phyloP scores from a whole-genome alignment of 2,329 filamentous ascomycete species.

The Calcarisporium arbuscula region DNA sequence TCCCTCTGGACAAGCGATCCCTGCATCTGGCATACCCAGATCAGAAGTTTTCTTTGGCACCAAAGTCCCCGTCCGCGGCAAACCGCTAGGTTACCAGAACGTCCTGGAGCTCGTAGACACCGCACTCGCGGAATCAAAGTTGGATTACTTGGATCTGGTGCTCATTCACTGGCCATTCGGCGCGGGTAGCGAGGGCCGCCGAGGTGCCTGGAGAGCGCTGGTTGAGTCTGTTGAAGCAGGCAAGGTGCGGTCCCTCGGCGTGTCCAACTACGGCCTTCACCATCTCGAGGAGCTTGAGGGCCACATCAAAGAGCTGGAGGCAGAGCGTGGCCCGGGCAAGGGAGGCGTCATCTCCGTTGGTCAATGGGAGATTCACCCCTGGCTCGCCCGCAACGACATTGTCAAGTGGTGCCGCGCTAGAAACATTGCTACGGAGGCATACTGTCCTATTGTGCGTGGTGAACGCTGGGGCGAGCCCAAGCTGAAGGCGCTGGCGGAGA shows the following conservation, averaged over 20 bases:
- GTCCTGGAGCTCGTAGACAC: conserved; percentile 58
- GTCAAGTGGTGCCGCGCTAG: conserved; percentile 66
- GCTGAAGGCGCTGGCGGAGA: conserved; percentile 58
- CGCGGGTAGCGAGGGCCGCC: conserved; percentile 46
- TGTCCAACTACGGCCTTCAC: conserved; percentile 61
- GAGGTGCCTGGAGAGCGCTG: conserved; percentile 55
- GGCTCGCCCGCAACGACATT: conserved; percentile 75
- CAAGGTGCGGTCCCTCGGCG: conserved; percentile 54
- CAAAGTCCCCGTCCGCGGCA: conserved; percentile 40
- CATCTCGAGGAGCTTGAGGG: conserved; percentile 55
- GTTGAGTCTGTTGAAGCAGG: conserved; percentile 58
- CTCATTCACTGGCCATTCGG: conserved; percentile 58
- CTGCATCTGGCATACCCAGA: conserved; percentile 34
- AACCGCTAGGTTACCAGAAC: conserved; percentile 49
- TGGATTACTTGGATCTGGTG: conserved; percentile 63
- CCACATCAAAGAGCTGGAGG: conserved; percentile 56
- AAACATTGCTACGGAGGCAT: conserved; percentile 57
- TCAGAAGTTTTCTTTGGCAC: conserved; percentile 49
- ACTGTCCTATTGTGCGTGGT: conserved; percentile 57
- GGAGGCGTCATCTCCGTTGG: conserved; percentile 74
- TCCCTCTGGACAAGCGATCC: conserved; percentile 38
- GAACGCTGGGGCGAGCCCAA: conserved; percentile 64
- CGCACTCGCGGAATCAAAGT: conserved; percentile 54
- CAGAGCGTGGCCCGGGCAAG: conserved; percentile 53
- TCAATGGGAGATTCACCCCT: conserved; percentile 87